Base-by-base conservation (phyloP, 2,329 filamentous ascomycete genomes). In the Colletotrichum sp. region DNA sequence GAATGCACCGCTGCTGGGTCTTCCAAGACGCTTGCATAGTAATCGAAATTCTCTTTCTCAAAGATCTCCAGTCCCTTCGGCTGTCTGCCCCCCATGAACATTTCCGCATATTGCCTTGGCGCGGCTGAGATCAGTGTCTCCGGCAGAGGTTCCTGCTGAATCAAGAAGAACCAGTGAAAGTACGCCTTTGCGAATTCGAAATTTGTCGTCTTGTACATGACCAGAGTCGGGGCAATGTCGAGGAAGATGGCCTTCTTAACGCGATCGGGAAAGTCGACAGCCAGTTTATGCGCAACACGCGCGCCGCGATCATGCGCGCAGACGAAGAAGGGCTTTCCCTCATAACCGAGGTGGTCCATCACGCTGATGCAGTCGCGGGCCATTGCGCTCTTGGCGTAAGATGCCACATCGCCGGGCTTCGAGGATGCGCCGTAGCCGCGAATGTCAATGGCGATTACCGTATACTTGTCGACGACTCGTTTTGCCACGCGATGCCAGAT, bases 111-210 rank as follows among this genome's bases (percentile, higher is more conserved):
- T 39, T 83, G 81, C 8, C 84, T 79, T 5, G 87, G 85, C 28
- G 83, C 80, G 0, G 79, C 81, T 0, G 81, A 82, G 77, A 88
- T 87, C 63, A 90, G 82, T 55, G 84, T 86, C 79, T 91, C 90
- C 0, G 88, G 90, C 7, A 92, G 85, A 0, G 90, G 88, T 7
- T 82, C 82, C 1, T 83, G 80, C 79, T 92, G 90, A 10, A 91
- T 89, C 24, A 92, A 85, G 77, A 92, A 88, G 68, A 90, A 91
- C 90, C 90, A 92, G 81, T 92, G 90, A 78, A 88, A 92, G 80
- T 91, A 92, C 1, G 86, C 85, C 32, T 83, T 84, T 1, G 89
- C 88, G 75, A 90, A 88, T 0, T 82, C 81, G 6, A 84, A 78
- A 68, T 86, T 78, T 5, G 86, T 86, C 18, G 85, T 81, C 65